Percentiles rank a stretch among this genome's conserved stretches.
Conservation (phyloP, 768 basidiomycete genomes). For the Leccinellum rugosiceps region DNA sequence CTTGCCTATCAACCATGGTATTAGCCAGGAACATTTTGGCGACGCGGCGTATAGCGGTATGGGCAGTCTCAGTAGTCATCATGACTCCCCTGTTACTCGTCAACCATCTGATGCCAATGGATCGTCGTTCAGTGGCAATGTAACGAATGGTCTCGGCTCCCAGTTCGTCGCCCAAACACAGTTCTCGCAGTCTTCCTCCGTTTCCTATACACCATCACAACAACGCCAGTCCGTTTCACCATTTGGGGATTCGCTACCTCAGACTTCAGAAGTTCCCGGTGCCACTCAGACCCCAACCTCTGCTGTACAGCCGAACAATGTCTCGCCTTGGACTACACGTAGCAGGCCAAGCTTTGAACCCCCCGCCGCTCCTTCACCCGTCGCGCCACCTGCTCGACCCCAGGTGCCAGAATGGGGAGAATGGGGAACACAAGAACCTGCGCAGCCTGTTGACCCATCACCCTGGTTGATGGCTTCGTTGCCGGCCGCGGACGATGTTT, state of each 20-base stretch:
- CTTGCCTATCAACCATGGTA: conserved; percentile 18
- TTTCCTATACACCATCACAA: conserved; percentile 17
- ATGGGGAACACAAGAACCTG: conserved; percentile 34
- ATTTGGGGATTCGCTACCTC: conserved; percentile 20
- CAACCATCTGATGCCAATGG: conserved; percentile 26
- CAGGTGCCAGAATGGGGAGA: conserved; percentile 41
- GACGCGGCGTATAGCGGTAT: conserved; percentile 23
- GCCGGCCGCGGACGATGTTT: conserved; percentile 43
- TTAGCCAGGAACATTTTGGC: conserved; percentile 27
- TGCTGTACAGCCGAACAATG: conserved; percentile 19
- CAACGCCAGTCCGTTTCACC: conserved; percentile 23
- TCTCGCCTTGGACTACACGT: conserved; percentile 24
- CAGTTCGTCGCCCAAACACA: conserved; percentile 19
- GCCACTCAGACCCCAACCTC: conserved; percentile 21
- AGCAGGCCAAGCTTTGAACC: conserved; percentile 18
- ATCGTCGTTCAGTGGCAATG: conserved; percentile 14
- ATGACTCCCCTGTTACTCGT: conserved; percentile 22
- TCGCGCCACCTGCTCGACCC: conserved; percentile 19
- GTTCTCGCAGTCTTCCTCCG: conserved; percentile 21
- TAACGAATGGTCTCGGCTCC: conserved; percentile 18
- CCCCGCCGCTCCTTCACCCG: conserved; percentile 18
- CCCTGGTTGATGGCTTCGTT: conserved; percentile 56
- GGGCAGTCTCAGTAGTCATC: conserved; percentile 19
- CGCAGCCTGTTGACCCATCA: conserved; percentile 39
- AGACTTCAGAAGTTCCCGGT: conserved; percentile 14